Evolutionary conservation across 305 asterid genomes (phyloP).

Genomic region (Fraxinus floribunda): DNA sequence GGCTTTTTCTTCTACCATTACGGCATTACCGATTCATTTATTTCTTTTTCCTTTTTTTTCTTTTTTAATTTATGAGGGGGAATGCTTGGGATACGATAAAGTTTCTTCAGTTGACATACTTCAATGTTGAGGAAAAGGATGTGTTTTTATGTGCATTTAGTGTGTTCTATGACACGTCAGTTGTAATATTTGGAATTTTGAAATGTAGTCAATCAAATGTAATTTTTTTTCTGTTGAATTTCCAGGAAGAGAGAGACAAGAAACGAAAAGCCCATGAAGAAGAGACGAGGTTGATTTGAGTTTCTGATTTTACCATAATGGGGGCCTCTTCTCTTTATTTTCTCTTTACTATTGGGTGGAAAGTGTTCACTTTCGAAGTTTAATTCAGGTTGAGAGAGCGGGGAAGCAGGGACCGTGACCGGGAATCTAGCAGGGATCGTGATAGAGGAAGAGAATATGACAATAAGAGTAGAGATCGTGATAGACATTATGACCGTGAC

Average conservation of each 20-base stretch:
- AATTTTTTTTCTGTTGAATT: constrained; percentile 31
- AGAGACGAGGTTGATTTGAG: constrained; percentile 57
- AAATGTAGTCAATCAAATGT: constrained; percentile 25
- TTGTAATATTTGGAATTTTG: background rate
- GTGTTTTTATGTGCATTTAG: background rate
- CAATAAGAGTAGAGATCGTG: constrained; percentile 64
- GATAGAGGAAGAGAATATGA: constrained; percentile 60
- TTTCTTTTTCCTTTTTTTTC: background rate
- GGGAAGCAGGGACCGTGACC: constrained; percentile 53
- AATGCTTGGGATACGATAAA: constrained; percentile 17
- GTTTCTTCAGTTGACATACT: constrained; percentile 19
- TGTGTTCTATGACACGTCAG: background rate
- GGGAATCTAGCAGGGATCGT: constrained; percentile 56
- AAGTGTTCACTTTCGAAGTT: constrained; percentile 6
- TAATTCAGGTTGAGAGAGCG: constrained; percentile 64
- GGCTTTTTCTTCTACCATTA: background rate
- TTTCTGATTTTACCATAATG: background rate
- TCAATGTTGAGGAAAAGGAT: constrained; percentile 16
- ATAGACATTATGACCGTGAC: constrained; percentile 44
- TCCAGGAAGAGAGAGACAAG: constrained; percentile 72
- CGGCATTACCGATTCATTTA: background rate
- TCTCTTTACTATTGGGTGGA: background rate
- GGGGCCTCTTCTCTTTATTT: background rate
- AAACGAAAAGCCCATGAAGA: constrained; percentile 67
- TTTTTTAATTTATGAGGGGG: constrained; percentile 19